Base-by-base conservation (phyloP, 148 eudicot species). In the Nepenthes gracilis region DNA sequence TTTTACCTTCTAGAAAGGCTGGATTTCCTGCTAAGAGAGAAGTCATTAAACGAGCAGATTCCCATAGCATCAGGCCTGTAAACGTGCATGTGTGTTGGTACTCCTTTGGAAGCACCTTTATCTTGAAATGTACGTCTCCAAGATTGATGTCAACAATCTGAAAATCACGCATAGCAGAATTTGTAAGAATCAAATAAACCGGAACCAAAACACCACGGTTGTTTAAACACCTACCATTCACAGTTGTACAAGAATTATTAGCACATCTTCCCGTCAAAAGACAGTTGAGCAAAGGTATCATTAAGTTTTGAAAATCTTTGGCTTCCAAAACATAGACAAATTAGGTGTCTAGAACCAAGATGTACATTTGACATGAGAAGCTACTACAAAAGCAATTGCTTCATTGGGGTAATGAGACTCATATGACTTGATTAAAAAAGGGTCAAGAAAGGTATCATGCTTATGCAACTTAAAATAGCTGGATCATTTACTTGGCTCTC, bases 61-160 rank as follows among this genome's bases (percentile, higher is more conserved):
- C 96, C 98, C 98, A 93, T 48, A 93, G 69, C 95, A 93, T 93
- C 34, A 93, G 67, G 53, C 98, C 98, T 2, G 98, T 93, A 59
- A 95, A 93, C 79, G 74, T 82, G 85, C 98, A 93, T 2, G 92
- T 93, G 69, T 93, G 96, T 61, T 93, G 98, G 62, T 75, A 74
- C 81, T 93, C 98, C 65, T 74, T 82, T 35, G 95, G 63, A 38
- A 93, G 83, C 6, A 79, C 77, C 51, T 81, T 82, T 60, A 93
- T 81, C 75, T 81, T 88, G 78, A 86, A 83, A 64, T 43, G 55
- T 48, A 63, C 70, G 50, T 79, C 80, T 55, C 71, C 69, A 35
- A 86, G 45, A 6, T 72, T 71, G 33, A 93, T 65, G 54, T 84
- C 83, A 11, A 78, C 57, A 62, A 79, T 69, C 95, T 88, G 74